These are phyloP conservation scores for Annulohypoxylon moriforme DNA, from an alignment of 495 filamentous ascomycete genomes.

Conservation along the genomic window DNA sequence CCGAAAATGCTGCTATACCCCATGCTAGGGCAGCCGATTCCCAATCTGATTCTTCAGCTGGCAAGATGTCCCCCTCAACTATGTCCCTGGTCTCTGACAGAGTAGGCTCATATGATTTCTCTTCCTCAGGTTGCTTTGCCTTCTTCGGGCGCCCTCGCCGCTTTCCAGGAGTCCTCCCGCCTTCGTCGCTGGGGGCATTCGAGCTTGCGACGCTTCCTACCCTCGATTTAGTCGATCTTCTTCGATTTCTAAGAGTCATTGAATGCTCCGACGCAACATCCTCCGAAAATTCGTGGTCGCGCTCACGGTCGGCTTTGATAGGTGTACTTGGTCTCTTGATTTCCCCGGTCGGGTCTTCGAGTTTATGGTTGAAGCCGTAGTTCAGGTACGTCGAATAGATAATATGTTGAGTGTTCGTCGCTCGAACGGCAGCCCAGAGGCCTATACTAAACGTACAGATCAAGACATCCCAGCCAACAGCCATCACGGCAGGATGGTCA, in stretches of 20 bases:
- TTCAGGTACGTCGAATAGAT: constrained; percentile 38
- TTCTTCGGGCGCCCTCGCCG: constrained; percentile 45
- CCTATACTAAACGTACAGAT: constrained; percentile 63
- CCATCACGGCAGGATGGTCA: constrained; percentile 62
- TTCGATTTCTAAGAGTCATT: constrained; percentile 42
- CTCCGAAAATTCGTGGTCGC: constrained; percentile 32
- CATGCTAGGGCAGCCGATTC: constrained; percentile 59
- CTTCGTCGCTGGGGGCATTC: constrained; percentile 29
- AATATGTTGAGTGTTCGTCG: constrained; percentile 58
- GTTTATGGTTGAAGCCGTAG: constrained; percentile 25
- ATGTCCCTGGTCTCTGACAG: constrained; percentile 34
- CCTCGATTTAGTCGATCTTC: constrained; percentile 28
- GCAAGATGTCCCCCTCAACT: constrained; percentile 48
- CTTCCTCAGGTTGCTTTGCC: constrained; percentile 43
- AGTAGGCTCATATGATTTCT: constrained; percentile 48
- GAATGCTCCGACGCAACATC: constrained; percentile 33
- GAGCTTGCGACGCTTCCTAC: constrained; percentile 41
- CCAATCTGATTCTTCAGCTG: constrained; percentile 56
- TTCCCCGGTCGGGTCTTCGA: constrained; percentile 12
- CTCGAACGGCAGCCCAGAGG: constrained; percentile 63
- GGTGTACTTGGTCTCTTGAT: constrained; percentile 8
- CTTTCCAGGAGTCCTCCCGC: constrained; percentile 19
- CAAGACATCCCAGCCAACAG: constrained; percentile 62
- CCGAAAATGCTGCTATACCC: constrained; percentile 55
- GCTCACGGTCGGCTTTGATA: constrained; percentile 26